These are phyloP conservation scores for Didymella keratinophila DNA, from an alignment of 2,329 filamentous ascomycete genomes.

Conservation along the genomic window DNA sequence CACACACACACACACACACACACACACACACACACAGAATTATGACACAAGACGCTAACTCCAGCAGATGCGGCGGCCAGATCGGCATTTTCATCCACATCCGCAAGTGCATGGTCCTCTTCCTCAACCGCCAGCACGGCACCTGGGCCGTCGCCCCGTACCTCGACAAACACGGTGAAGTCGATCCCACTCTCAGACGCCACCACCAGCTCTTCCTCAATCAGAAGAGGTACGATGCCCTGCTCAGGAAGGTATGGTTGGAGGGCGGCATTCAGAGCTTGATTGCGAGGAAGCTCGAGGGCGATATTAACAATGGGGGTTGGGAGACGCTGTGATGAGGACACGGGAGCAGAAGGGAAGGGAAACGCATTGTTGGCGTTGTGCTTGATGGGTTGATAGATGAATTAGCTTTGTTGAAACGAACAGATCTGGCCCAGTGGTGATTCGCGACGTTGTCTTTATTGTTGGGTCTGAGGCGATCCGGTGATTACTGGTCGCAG, in stretches of 20 bases:
- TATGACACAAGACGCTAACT: too few species aligned
- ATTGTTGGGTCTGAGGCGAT: too few species aligned
- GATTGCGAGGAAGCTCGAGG: constrained; percentile 88
- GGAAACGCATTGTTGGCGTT: not conserved
- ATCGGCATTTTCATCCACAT: constrained; percentile 97
- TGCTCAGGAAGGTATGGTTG: constrained; percentile 86
- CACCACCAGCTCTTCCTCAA: constrained; percentile 91
- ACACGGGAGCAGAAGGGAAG: not conserved
- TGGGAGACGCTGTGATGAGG: constrained; percentile 75
- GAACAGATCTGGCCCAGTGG: too few species aligned
- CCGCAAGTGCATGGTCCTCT: constrained; percentile 91
- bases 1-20: too few species aligned
- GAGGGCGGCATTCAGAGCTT: constrained; percentile 86
- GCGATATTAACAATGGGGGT: constrained; percentile 94
- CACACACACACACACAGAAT: too few species aligned
- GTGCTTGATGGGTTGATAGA: not conserved
- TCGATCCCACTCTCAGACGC: constrained; percentile 84
- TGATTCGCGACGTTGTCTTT: too few species aligned
- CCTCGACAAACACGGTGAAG: constrained; percentile 94
- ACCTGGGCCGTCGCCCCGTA: constrained; percentile 90
- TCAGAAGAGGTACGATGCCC: constrained; percentile 89
- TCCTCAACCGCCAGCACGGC: constrained; percentile 81
- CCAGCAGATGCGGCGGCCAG: constrained; percentile 78
- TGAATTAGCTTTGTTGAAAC: too few species aligned
- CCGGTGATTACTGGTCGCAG: too few species aligned